These are phyloP conservation scores for Aschersonia sp. DNA, from an alignment of 2,329 filamentous ascomycete genomes.

Conservation along the genomic window DNA sequence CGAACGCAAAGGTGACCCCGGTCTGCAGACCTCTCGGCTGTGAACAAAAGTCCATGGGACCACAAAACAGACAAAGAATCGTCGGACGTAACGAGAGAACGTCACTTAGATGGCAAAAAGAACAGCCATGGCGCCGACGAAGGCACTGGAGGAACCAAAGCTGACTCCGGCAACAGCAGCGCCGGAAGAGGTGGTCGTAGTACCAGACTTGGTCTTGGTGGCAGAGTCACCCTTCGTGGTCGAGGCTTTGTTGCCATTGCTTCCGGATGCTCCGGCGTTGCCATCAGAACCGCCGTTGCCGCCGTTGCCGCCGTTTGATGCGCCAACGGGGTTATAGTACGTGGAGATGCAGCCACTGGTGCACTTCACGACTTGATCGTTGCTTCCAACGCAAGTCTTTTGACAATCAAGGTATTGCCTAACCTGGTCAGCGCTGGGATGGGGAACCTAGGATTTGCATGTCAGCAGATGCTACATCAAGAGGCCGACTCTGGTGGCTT, in stretches of 20 bases:
- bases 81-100: too few species aligned
- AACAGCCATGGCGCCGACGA: slow-evolving; percentile 34
- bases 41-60: too few species aligned
- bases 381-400: too few species aligned
- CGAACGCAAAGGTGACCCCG: too few species aligned
- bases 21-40: too few species aligned
- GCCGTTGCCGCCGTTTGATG: slow-evolving; percentile 18
- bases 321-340: slow-evolving; percentile 30
- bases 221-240: not conserved
- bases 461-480: too few species aligned
- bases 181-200: slow-evolving; percentile 10
- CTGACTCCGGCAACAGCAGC: slow-evolving; percentile 8
- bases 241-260: slow-evolving; percentile 8
- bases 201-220: slow-evolving; percentile 3
- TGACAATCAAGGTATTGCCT: slow-evolving; percentile 25
- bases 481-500: too few species aligned
- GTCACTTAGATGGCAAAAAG: slow-evolving; percentile 32
- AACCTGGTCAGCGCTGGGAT: slow-evolving; percentile 34
- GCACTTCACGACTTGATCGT: slow-evolving; percentile 14
- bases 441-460: slow-evolving; percentile 23
- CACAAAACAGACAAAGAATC: too few species aligned
- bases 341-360: slow-evolving; percentile 28
- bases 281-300: not conserved
- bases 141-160: slow-evolving; percentile 22
- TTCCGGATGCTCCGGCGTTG: slow-evolving; percentile 5